A percentile compares a stretch with the other conserved stretches of the same genome.
Evolutionary conservation across 305 asterid species (phyloP).

Genomic region (Fraxinus sp.): DNA sequence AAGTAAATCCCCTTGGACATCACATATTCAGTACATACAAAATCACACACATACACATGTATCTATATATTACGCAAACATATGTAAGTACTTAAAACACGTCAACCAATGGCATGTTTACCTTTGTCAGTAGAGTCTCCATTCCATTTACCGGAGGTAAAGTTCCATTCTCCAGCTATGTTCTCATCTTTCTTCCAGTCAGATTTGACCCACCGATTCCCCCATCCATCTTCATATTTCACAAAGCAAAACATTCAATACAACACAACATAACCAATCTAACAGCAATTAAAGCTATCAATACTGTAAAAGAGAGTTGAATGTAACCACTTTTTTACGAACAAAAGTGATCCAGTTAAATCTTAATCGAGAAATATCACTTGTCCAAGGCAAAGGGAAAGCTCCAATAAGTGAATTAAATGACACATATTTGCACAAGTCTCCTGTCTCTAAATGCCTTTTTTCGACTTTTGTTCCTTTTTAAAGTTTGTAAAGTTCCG

Average conservation of each 20-base stretch:
- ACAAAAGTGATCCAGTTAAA: background rate
- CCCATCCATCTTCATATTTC: slow-evolving; percentile 73
- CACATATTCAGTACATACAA: background rate
- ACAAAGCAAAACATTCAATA: background rate
- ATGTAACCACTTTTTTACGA: background rate
- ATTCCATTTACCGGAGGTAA: slow-evolving; percentile 92
- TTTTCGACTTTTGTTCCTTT: background rate
- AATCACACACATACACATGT: background rate
- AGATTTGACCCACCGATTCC: slow-evolving; percentile 83
- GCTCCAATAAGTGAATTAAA: background rate
- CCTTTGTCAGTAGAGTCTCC: slow-evolving; percentile 89
- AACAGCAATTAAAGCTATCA: background rate
- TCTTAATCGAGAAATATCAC: background rate
- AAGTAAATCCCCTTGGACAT: background rate
- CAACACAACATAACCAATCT: background rate
- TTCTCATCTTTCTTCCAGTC: slow-evolving; percentile 95
- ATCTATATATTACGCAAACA: background rate
- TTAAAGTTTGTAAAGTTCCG: background rate
- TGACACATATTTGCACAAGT: background rate
- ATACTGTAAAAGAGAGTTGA: background rate
- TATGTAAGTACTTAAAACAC: background rate
- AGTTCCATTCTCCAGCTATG: slow-evolving; percentile 92
- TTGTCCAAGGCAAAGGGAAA: background rate
- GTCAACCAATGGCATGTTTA: slow-evolving; percentile 17
- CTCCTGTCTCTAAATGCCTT: background rate